phyloP scores from a whole-genome alignment of 202 grass and related monocot species.

The Hordeum pubiflorum region DNA sequence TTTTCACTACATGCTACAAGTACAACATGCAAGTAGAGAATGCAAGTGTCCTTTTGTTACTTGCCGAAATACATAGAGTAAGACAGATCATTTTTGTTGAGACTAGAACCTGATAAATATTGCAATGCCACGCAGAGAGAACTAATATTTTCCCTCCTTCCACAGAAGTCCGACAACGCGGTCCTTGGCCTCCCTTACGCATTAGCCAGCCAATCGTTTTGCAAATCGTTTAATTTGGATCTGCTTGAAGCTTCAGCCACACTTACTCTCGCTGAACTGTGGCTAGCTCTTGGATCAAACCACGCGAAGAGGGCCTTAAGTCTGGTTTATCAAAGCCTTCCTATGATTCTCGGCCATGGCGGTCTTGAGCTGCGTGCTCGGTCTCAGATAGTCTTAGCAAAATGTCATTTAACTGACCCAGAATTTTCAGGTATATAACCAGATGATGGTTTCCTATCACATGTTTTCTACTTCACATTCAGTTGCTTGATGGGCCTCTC shows the following conservation, averaged over 20 bases:
- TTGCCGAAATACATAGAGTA: conserved; percentile 95
- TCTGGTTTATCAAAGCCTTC: conserved; percentile 68
- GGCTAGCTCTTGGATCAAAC: conserved; percentile 67
- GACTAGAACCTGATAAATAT: background rate
- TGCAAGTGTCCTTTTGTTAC: conserved; percentile 88
- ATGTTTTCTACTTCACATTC: background rate
- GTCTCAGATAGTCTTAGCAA: conserved; percentile 69
- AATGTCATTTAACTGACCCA: conserved; percentile 64
- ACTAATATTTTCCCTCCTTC: conserved; percentile 10
- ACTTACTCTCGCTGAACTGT: conserved; percentile 77
- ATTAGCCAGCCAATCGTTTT: conserved; percentile 82
- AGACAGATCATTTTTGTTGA: conserved; percentile 2
- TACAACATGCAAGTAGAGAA: conserved; percentile 93
- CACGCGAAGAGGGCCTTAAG: conserved; percentile 62
- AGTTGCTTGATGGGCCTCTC: background rate
- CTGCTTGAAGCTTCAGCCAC: conserved; percentile 81
- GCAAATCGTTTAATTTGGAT: conserved; percentile 92
- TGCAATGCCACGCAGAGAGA: background rate
- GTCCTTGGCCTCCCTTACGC: conserved; percentile 75
- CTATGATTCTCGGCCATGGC: conserved; percentile 81
- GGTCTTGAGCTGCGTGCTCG: conserved; percentile 73
- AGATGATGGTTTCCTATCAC: background rate
- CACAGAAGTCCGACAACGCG: conserved; percentile 71
- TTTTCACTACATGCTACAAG: conserved; percentile 88
- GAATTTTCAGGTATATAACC: conserved; percentile 49